These are phyloP conservation scores for Phytophthora hybrid DNA, from an alignment of 352 stramenopile species.

Conservation along the genomic window DNA sequence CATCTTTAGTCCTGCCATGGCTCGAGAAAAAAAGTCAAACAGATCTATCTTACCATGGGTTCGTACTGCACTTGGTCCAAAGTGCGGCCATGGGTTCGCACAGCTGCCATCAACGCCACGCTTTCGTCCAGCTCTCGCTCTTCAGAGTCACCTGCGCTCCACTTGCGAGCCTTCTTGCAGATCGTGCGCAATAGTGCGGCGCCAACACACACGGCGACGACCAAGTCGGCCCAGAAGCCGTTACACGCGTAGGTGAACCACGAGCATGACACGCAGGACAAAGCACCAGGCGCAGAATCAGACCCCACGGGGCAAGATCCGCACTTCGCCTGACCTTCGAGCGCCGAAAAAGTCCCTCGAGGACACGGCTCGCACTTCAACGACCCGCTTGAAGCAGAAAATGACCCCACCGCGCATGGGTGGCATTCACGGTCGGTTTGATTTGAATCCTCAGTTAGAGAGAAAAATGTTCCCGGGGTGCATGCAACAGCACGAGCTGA, in stretches of 20 bases:
- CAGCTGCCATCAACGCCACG: constrained; percentile 53
- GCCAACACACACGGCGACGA: constrained; percentile 37
- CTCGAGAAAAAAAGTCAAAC: background rate
- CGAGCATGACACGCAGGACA: constrained; percentile 50
- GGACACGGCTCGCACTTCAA: constrained; percentile 52
- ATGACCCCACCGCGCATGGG: constrained; percentile 49
- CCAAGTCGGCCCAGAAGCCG: constrained; percentile 67
- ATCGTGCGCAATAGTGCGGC: constrained; percentile 26
- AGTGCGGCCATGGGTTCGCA: constrained; percentile 62
- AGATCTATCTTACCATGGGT: constrained; percentile 48
- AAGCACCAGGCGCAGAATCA: constrained; percentile 45
- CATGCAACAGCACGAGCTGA: constrained; percentile 46
- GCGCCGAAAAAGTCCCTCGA: constrained; percentile 44
- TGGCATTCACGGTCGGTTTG: constrained; percentile 27
- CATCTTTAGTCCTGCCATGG: constrained; percentile 1
- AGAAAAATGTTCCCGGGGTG: constrained; percentile 44
- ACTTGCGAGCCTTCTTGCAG: constrained; percentile 41
- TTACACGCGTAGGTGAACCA: constrained; percentile 63
- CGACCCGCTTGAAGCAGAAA: constrained; percentile 36
- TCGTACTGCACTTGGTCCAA: constrained; percentile 42
- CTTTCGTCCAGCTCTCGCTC: constrained; percentile 51
- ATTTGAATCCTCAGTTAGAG: background rate
- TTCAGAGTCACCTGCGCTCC: constrained; percentile 41
- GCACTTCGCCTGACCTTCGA: constrained; percentile 52
- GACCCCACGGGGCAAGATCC: constrained; percentile 44